Percentiles rank a stretch among this genome's conserved stretches.
Evolutionary conservation across 2,329 filamentous ascomycete species (phyloP).

Genomic region (Colletotrichum sp.): DNA sequence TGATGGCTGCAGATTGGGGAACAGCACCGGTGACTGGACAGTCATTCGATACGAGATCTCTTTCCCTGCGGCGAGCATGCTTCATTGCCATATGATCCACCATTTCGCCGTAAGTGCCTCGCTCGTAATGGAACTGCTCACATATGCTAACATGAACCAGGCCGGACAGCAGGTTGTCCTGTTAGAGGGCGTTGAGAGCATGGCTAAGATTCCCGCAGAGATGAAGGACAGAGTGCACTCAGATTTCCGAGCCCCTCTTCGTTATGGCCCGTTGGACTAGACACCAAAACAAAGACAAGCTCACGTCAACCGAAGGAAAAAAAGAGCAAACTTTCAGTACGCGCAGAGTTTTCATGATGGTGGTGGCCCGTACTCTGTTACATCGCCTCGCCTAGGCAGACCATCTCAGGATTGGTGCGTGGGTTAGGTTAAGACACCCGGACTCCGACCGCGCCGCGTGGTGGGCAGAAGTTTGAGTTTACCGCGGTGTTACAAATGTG

Average conservation of each 20-base stretch:
- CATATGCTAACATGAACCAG: neutral
- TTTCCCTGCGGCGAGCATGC: constrained; percentile 14
- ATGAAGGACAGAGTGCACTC: constrained; percentile 16
- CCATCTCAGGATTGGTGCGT: neutral
- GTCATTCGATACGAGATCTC: constrained; percentile 17
- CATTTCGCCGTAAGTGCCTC: constrained; percentile 6
- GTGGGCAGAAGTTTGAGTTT: neutral
- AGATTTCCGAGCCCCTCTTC: neutral
- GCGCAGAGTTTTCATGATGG: neutral
- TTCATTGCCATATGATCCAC: constrained; percentile 18
- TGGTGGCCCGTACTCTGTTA: neutral
- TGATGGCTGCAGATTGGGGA: constrained; percentile 7
- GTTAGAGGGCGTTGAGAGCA: constrained; percentile 4
- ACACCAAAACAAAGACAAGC: neutral
- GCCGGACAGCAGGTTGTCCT: constrained; percentile 9
- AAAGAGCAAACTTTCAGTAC: neutral
- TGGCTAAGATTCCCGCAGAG: constrained; percentile 4
- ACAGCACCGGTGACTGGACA: constrained; percentile 11
- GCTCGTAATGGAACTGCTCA: neutral
- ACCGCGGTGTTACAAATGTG: neutral
- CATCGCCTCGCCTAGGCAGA: neutral
- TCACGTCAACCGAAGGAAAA: neutral
- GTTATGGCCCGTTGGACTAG: constrained; percentile 8
- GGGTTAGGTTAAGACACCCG: neutral
- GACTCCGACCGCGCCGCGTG: neutral